Base-by-base conservation (phyloP, 495 filamentous ascomycete genomes). In the Penicillium tannophilum region DNA sequence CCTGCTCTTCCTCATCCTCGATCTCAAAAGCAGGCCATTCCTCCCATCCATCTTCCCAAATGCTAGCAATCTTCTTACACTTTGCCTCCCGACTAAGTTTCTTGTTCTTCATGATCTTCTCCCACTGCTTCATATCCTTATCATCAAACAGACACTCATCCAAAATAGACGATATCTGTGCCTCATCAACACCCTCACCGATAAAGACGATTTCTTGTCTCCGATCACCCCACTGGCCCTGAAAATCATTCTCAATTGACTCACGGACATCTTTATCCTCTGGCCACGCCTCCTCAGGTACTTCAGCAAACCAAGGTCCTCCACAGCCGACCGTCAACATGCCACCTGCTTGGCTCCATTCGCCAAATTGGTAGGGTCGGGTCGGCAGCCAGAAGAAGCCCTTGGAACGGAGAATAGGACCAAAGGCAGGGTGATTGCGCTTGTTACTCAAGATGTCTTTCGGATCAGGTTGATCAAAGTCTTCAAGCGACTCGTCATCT, bases 201-300 rank as follows among this genome's bases (percentile, higher is more conserved):
- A 86, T 86, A 45, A 85, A 84, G 49, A 86, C 84, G 16, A 86
- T 57, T 61, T 86, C 84, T 64, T 86, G 84, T 10, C 82, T 75
- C 16, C 83, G 72, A 67, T 86, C 84, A 17, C 81, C 83, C 82
- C 83, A 86, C 42, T 70, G 69, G 0, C 80, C 82, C 39, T 72
- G 60, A 43, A 82, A 80, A 53, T 83, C 80, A 30, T 75, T 64
- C 46, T 68, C 55, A 36, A 83, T 76, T 4, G 73, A 74, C 31
- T 72, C 53, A 14, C 64, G 62, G 3, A 81, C 72, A 54, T 81
- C 78, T 11, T 66, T 59, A 52, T 79, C 75, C 36, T 75, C 74
- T 0, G 76, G 73, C 75, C 79, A 84, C 12, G 69, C 73, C 19
- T 78, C 74, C 23, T 78, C 69, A 0, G 70, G 67, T 1, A 81